Base-by-base conservation (phyloP, 1,284 basidiomycete species). In the Pseudozyma hubeiensis region DNA sequence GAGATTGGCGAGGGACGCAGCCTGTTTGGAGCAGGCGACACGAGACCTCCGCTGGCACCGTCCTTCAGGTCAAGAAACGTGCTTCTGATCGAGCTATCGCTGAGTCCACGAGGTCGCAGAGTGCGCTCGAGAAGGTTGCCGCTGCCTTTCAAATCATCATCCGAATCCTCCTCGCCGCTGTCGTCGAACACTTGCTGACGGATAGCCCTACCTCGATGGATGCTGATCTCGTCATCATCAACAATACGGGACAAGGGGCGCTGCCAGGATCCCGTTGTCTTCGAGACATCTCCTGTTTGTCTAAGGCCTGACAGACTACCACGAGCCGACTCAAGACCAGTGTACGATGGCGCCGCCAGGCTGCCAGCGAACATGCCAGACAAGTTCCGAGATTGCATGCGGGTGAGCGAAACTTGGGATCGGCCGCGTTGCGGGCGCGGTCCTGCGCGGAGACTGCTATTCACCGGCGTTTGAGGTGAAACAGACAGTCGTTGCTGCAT, bases 51-150 rank as follows among this genome's bases (percentile, higher is more conserved):
- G 1, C 71, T 34, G 24, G 49, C 13, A 43, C 60, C 47, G 31
- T 70, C 52, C 16, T 43, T 64, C 53, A 78, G 60, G 13, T 84
- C 82, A 29, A 84, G 31, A 50, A 77, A 83, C 0, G 77, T 81
- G 40, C 77, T 81, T 29, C 76, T 75, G 14, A 84, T 76, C 3
- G 80, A 81, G 44, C 78, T 81, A 65, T 84, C 82, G 30, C 77
- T 79, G 33, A 84, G 68, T 5, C 81, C 81, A 19, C 82, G 59
- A 3, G 78, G 69, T 19, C 79, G 72, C 50, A 79, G 59, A 5
- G 68, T 65, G 24, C 64, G 55, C 19, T 67, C 67, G 9, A 68
- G 47, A 17, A 70, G 51, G 46, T 66, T 67, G 43, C 55, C 50
- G 17, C 64, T 64, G 4, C 39, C 53, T 4, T 54, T 54, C 59